Evolutionary conservation across 768 basidiomycete species (phyloP).

Genomic region (Fomitopsis pulvina): DNA sequence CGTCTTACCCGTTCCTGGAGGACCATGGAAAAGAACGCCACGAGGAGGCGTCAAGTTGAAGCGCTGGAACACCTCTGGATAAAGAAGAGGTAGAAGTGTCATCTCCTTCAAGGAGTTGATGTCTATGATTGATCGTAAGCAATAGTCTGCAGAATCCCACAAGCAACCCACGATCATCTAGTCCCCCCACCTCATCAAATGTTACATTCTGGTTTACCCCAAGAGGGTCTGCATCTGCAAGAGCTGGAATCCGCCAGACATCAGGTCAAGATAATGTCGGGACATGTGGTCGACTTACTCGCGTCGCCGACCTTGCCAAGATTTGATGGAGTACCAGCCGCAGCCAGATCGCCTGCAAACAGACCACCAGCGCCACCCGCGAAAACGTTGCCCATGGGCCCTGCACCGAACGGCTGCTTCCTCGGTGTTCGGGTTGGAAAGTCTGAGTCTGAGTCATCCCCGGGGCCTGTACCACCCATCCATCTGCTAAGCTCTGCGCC

Average conservation of each 20-base stretch:
- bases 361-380: slow-evolving; percentile 50
- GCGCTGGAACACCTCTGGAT: slow-evolving; percentile 94
- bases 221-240: slow-evolving; percentile 93
- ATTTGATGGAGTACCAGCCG: slow-evolving; percentile 78
- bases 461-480: slow-evolving; percentile 63
- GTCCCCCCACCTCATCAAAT: slow-evolving; percentile 93
- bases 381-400: slow-evolving; percentile 43
- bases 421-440: slow-evolving; percentile 58
- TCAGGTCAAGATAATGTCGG: slow-evolving; percentile 14
- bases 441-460: slow-evolving; percentile 80
- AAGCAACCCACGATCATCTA: slow-evolving; percentile 76
- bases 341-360: slow-evolving; percentile 56
- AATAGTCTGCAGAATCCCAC: neutral
- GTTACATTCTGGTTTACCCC: slow-evolving; percentile 91
- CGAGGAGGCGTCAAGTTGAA: slow-evolving; percentile 93
- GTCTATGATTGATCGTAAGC: slow-evolving; percentile 38
- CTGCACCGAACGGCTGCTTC: slow-evolving; percentile 49
- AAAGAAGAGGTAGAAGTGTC: slow-evolving; percentile 91
- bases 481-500: slow-evolving; percentile 73
- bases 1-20: slow-evolving; percentile 98
- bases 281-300: slow-evolving; percentile 32
- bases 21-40: slow-evolving; percentile 96
- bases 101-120: slow-evolving; percentile 98
- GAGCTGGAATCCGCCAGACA: slow-evolving; percentile 37
- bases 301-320: slow-evolving; percentile 80